Evolutionary conservation across 371 early-diverging fungal genomes (phyloP).

Genomic region (Batkoa obscura): DNA sequence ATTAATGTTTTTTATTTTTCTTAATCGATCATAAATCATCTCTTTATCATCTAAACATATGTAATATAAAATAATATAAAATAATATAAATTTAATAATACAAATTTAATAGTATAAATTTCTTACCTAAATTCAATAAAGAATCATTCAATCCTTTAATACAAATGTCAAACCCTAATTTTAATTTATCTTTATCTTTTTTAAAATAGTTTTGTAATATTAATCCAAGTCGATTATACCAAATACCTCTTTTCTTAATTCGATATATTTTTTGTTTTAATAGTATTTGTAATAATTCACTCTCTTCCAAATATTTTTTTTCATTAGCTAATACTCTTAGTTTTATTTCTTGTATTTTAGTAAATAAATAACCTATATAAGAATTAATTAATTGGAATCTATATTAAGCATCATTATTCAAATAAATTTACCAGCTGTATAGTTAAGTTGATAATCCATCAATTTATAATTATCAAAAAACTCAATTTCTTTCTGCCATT

Average conservation of each 20-base stretch:
- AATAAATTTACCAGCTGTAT: conserved; percentile 23
- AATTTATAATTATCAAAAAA: conserved; percentile 4
- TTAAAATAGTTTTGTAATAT: conserved; percentile 30
- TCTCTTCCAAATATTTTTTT: conserved; percentile 33
- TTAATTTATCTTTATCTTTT: conserved; percentile 18
- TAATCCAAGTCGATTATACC: conserved; percentile 49
- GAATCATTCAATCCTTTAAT: conserved; percentile 30
- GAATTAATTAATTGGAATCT: background rate
- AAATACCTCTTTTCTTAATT: conserved; percentile 34
- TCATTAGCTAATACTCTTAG: conserved; percentile 28
- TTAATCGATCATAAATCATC: background rate
- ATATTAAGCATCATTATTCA: conserved; percentile 4
- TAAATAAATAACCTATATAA: conserved; percentile 34
- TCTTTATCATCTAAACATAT: background rate
- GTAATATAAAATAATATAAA: background rate
- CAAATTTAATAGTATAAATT: too few relatives aligned
- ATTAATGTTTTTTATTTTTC: background rate
- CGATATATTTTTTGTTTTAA: conserved; percentile 34
- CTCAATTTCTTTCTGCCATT: conserved; percentile 8
- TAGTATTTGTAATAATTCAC: conserved; percentile 27
- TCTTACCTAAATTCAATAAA: conserved; percentile 20
- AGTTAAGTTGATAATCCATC: conserved; percentile 21
- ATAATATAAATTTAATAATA: background rate
- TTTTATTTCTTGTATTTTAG: conserved; percentile 33
- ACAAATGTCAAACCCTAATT: conserved; percentile 26